These are phyloP conservation scores for Alternaria tenuissima DNA, from an alignment of 2,329 filamentous ascomycete genomes.

Conservation along the genomic window DNA sequence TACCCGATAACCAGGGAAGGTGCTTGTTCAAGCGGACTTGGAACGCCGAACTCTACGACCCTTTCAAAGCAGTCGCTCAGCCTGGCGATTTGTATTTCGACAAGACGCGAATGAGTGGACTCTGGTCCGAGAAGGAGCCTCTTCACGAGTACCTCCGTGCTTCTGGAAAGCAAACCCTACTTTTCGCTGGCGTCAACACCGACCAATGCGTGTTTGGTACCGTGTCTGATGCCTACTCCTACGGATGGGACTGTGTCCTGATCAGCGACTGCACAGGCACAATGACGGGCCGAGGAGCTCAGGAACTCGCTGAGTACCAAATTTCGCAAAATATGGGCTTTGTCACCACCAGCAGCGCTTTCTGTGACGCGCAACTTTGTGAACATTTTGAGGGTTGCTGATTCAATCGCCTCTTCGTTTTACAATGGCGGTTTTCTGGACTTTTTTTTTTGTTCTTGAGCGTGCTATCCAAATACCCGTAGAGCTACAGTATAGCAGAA, in stretches of 20 bases:
- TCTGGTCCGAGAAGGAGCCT: conserved; percentile 53
- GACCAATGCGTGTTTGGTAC: conserved; percentile 56
- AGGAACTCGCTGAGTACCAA: conserved; percentile 53
- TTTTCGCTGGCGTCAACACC: conserved; percentile 55
- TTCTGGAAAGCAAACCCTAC: conserved; percentile 53
- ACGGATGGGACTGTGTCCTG: conserved; percentile 54
- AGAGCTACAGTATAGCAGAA: conserved; percentile 2
- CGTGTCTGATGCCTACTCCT: conserved; percentile 53
- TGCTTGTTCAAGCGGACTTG: conserved; percentile 54
- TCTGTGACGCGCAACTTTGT: conserved; percentile 32
- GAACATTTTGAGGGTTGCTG: conserved; percentile 8
- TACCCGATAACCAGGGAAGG: conserved; percentile 50
- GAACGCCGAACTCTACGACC: conserved; percentile 55
- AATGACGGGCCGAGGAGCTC: conserved; percentile 52
- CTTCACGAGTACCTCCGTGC: conserved; percentile 53
- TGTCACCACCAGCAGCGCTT: conserved; percentile 50
- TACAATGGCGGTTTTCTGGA: neutral
- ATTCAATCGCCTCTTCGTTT: neutral
- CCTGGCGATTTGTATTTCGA: conserved; percentile 55
- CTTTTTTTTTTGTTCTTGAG: neutral
- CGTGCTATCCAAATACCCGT: conserved; percentile 17
- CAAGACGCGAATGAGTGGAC: conserved; percentile 54
- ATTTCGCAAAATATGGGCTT: conserved; percentile 55
- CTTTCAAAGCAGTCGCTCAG: conserved; percentile 48
- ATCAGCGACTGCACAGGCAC: conserved; percentile 54